phyloP scores from a whole-genome alignment of 306 rosid genomes.

The Pterocarpus macrocarpus region DNA sequence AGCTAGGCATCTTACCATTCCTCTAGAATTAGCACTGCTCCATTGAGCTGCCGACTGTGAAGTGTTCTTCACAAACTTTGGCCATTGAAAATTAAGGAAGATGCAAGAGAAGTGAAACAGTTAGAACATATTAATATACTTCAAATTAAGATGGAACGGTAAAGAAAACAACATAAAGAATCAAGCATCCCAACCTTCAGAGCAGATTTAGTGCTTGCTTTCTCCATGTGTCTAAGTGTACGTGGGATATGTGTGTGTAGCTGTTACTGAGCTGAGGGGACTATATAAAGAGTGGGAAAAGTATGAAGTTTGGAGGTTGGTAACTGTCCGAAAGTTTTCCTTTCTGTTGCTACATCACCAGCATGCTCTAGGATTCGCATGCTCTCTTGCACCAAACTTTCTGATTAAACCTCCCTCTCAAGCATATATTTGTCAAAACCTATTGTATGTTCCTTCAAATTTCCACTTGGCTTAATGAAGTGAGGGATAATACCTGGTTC shows the following conservation, averaged over 20 bases:
- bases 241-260: constrained; percentile 44
- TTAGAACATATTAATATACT: constrained; percentile 40
- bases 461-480: constrained; percentile 60
- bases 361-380: constrained; percentile 64
- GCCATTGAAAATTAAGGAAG: constrained; percentile 4
- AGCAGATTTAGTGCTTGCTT: constrained; percentile 64
- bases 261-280: constrained; percentile 39
- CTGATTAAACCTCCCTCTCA: constrained; percentile 98
- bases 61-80: constrained; percentile 68
- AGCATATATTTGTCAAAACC: constrained; percentile 57
- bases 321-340: constrained; percentile 54
- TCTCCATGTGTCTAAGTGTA: constrained; percentile 61
- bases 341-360: constrained; percentile 91
- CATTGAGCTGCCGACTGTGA: constrained; percentile 71
- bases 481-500: constrained; percentile 40
- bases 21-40: constrained; percentile 66
- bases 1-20: constrained; percentile 70
- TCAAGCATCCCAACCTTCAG: constrained; percentile 61
- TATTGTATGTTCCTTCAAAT: constrained; percentile 66
- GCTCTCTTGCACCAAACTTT: constrained; percentile 89
- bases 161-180: constrained; percentile 4
- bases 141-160: constrained; percentile 26
- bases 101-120: constrained; percentile 36
- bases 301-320: constrained; percentile 72
- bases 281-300: constrained; percentile 53